phyloP scores from a whole-genome alignment of 257 asterid genomes.

The Solanum rostratum region DNA sequence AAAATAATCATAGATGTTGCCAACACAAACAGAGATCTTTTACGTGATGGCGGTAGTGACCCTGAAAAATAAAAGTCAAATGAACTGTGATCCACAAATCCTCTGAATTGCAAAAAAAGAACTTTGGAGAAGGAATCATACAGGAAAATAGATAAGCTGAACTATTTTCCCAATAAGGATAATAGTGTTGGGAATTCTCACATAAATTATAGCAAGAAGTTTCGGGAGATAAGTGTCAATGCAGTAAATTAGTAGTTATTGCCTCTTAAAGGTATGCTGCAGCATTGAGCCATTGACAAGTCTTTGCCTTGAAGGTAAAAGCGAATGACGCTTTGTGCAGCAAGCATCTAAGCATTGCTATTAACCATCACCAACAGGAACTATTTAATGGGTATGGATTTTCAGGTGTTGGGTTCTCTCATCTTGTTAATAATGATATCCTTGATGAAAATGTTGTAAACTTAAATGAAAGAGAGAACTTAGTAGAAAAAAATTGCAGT shows the following conservation, averaged over 20 bases:
- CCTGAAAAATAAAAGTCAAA: constrained; percentile 36
- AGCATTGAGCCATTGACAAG: background rate
- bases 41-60: constrained; percentile 68
- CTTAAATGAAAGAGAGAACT: background rate
- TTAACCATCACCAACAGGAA: background rate
- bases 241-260: background rate
- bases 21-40: constrained; percentile 82
- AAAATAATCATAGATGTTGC: constrained; percentile 84
- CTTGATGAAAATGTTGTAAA: background rate
- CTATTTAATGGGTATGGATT: background rate
- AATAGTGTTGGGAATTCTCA: background rate
- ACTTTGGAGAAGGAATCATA: background rate
- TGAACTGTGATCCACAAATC: background rate
- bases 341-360: background rate
- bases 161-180: background rate
- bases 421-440: background rate
- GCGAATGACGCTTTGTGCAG: background rate
- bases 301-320: background rate
- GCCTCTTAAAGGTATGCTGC: background rate
- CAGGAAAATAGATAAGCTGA: background rate
- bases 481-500: background rate
- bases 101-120: background rate
- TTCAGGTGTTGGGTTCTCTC: background rate
- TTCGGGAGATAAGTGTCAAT: background rate
- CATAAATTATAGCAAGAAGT: background rate